These are phyloP conservation scores for Parascedosporium putredinis DNA, from an alignment of 2,329 filamentous ascomycete genomes.

Conservation along the genomic window DNA sequence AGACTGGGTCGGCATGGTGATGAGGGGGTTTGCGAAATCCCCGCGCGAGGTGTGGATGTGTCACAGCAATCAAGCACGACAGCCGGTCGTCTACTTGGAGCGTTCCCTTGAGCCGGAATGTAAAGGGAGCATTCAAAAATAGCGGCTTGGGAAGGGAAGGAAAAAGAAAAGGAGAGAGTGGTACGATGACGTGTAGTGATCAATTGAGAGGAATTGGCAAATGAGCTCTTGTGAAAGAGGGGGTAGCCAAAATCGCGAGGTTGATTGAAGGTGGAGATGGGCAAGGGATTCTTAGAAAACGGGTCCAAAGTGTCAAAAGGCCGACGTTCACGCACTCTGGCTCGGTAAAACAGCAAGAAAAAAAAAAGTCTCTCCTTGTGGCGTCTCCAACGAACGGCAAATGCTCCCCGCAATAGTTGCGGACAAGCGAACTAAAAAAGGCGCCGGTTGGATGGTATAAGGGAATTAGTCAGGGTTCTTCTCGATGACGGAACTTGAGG, in stretches of 20 bases:
- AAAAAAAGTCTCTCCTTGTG: neutral
- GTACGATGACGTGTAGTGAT: neutral
- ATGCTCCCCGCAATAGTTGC: neutral
- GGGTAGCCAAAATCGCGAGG: too few relatives aligned
- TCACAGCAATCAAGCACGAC: neutral
- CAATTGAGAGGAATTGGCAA: neutral
- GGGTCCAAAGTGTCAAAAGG: too few relatives aligned
- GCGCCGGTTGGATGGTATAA: neutral
- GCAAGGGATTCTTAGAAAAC: too few relatives aligned
- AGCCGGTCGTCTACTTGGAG: neutral
- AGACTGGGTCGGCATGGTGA: neutral
- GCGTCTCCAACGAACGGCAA: neutral
- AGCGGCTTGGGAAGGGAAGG: neutral
- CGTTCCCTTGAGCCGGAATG: neutral
- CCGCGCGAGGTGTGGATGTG: neutral
- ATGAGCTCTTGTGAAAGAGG: neutral
- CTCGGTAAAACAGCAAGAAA: neutral
- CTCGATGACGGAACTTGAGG: neutral
- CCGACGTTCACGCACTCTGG: neutral
- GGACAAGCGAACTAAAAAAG: neutral
- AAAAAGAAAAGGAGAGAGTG: neutral
- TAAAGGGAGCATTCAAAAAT: neutral
- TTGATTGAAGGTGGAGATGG: too few relatives aligned
- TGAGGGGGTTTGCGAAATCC: neutral
- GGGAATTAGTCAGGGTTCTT: neutral